Conservation (phyloP, 768 basidiomycete species). For the Tricholoma sp. region DNA sequence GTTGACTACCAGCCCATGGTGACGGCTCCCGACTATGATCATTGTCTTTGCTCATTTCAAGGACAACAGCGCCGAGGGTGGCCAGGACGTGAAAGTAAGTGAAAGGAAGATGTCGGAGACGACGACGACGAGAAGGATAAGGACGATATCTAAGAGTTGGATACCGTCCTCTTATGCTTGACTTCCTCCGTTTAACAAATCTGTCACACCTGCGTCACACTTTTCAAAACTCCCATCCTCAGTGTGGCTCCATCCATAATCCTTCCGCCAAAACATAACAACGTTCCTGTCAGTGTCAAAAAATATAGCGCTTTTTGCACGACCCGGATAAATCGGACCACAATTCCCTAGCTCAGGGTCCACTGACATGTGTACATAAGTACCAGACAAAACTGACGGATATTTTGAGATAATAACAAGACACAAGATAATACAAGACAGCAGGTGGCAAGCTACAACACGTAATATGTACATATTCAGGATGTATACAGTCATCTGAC, state of each 20-base stretch:
- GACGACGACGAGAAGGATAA: slow-evolving; percentile 3
- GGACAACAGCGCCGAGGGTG: slow-evolving; percentile 1
- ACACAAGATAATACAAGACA: neutral
- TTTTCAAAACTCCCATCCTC: neutral
- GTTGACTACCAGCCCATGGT: slow-evolving; percentile 28
- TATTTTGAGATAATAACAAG: neutral
- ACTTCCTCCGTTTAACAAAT: slow-evolving; percentile 1
- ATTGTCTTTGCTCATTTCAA: slow-evolving; percentile 33
- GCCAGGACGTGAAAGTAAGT: neutral
- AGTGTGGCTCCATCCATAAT: neutral
- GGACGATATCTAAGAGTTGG: slow-evolving; percentile 10
- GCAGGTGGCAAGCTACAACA: neutral
- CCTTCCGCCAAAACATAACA: neutral
- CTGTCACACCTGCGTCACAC: slow-evolving; percentile 9
- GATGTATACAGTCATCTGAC: slow-evolving; percentile 4
- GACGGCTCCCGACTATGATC: slow-evolving; percentile 29
- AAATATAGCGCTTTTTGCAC: no score
- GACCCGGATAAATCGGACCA: no score
- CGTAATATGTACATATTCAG: slow-evolving; percentile 5
- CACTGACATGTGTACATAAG: no score
- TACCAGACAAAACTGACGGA: neutral
- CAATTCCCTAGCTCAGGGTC: no score
- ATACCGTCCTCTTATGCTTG: slow-evolving; percentile 1
- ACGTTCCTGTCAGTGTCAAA: neutral
- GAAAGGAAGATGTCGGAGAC: neutral